Evolutionary conservation across 2,329 filamentous ascomycete genomes (phyloP).

Genomic region (Alternaria atra): DNA sequence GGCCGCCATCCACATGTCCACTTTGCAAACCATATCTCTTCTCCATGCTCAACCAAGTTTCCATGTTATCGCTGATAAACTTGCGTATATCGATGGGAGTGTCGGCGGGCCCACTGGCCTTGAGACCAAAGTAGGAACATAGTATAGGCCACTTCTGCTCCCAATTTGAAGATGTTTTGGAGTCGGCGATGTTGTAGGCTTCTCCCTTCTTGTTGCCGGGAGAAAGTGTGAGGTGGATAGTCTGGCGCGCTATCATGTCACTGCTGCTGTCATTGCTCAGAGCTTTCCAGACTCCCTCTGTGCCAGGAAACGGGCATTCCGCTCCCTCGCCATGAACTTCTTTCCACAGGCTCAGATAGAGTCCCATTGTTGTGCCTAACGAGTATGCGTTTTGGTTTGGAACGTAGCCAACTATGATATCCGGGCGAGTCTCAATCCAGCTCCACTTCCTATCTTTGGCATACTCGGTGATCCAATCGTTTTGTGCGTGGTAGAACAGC

Average conservation of each 20-base stretch:
- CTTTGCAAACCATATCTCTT: constrained; percentile 44
- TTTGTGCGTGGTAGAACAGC: constrained; percentile 55
- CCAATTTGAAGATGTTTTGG: constrained; percentile 51
- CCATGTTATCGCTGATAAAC: constrained; percentile 42
- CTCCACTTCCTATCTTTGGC: constrained; percentile 50
- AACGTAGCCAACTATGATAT: constrained; percentile 55
- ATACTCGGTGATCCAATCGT: constrained; percentile 50
- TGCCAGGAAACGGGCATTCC: constrained; percentile 52
- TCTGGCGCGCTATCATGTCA: constrained; percentile 55
- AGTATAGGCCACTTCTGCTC: constrained; percentile 57
- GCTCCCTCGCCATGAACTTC: constrained; percentile 51
- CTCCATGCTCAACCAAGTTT: constrained; percentile 34
- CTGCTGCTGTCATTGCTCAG: constrained; percentile 49
- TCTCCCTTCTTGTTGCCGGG: constrained; percentile 47
- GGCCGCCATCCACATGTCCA: constrained; percentile 51
- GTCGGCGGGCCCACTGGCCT: constrained; percentile 43
- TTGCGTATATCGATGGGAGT: constrained; percentile 35
- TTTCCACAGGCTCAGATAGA: constrained; percentile 51
- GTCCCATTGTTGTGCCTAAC: constrained; percentile 46
- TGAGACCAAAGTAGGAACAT: constrained; percentile 57
- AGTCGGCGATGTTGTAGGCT: constrained; percentile 56
- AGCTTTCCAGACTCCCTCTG: constrained; percentile 47
- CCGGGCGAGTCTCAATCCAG: constrained; percentile 53
- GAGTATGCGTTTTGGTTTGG: constrained; percentile 54
- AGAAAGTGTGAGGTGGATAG: constrained; percentile 53